These are phyloP conservation scores for Rhizopus microsporus DNA, from an alignment of 371 early-diverging fungal genomes.

Conservation along the genomic window DNA sequence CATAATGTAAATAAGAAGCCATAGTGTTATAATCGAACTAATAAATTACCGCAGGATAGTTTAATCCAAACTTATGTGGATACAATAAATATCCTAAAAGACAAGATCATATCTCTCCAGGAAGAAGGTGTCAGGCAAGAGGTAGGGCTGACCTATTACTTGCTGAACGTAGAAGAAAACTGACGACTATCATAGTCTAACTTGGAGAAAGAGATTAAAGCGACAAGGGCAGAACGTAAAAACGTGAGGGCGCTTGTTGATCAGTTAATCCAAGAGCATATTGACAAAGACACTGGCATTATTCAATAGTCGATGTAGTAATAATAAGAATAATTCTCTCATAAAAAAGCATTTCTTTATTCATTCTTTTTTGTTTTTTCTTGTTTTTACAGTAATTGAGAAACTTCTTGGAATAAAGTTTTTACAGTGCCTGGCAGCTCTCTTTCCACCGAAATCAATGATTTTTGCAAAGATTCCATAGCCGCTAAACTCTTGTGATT, in stretches of 20 bases:
- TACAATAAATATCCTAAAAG: background rate
- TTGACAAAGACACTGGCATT: background rate
- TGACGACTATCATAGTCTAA: background rate
- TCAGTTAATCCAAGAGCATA: background rate
- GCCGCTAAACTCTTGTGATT: slow-evolving; percentile 56
- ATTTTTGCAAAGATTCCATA: slow-evolving; percentile 54
- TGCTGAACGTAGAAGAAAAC: background rate
- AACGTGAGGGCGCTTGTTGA: background rate
- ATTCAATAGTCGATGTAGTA: no score
- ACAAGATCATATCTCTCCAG: background rate
- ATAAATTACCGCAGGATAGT: background rate
- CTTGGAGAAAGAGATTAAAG: background rate
- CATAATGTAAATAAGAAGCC: no score
- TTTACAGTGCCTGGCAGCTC: slow-evolving; percentile 65
- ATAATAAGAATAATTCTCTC: background rate
- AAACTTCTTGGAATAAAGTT: slow-evolving; percentile 54
- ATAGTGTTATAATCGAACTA: no score
- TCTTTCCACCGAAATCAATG: slow-evolving; percentile 64
- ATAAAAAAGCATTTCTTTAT: background rate
- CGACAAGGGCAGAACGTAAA: background rate
- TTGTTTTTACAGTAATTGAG: slow-evolving; percentile 22
- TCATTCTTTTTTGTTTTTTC: no score
- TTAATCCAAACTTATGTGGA: background rate
- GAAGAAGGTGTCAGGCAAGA: background rate
- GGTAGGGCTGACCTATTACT: background rate